Evolutionary conservation across 768 basidiomycete genomes (phyloP), one percentile per base, ranked within the genome.

Genomic region (Mrakia blollopis): DNA sequence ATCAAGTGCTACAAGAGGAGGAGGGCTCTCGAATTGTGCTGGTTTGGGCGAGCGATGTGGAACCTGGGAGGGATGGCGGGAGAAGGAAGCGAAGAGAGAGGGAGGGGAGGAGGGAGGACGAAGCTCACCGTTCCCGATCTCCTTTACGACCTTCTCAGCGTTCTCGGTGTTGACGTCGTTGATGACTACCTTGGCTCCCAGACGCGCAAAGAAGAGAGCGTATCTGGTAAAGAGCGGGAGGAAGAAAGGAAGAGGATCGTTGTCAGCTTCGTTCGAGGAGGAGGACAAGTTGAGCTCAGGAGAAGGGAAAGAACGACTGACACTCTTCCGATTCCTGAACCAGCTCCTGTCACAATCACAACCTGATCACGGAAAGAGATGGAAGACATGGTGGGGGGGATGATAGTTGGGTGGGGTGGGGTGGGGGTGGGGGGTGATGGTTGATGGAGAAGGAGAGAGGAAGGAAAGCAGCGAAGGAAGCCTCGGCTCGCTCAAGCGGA

Each of bases 291-390:
- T 25, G 50, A 35, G 25, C 11, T 9, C 37, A 25, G 60, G 21
- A n/a, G 44, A 44, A 28, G 35, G 21, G 11, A 21, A 25, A 30
- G 52, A 10, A 6, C 10, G 28, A 87, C 92, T 81, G 82, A 98
- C 92, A 92, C 88, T 85, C 89, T 91, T 62, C 97, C 97, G 21
- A 99, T 87, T 23, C 97, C 97, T 78, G 94, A 93, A 21, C 97
- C 97, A 61, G 94, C 95, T 65, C 97, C 97, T 61, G 97, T 99
- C 79, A 98, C 86, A 79, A 99, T 88, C 76, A 94, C 92, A n/a
- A 92, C 93, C 73, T 95, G 92, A 75, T 90, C 90, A 84, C 91
- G 16, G 50, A 76, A 76, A 28, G 67, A 52, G 61, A 74, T 30
- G 28, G 50, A 52, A 72, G 71, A 57, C 71, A 72, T 72, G 50